Evolutionary conservation across 2,329 filamentous ascomycete genomes (phyloP).

Genomic region (Cladosporium austrohemisphaericum): DNA sequence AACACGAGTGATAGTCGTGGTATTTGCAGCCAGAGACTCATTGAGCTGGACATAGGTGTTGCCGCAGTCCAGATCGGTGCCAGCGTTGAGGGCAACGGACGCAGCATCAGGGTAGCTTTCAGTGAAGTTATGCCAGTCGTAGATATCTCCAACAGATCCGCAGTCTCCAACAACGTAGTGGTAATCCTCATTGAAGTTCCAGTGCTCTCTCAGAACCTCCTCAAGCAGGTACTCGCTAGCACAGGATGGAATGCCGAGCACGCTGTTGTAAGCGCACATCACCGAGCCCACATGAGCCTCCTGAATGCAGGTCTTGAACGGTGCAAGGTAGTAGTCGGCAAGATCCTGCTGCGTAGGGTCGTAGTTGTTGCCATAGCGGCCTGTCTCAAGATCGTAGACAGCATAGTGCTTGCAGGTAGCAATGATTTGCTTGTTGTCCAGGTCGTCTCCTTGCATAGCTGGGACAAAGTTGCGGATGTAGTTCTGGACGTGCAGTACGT

Average conservation of each 20-base stretch:
- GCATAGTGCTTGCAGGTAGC: conserved; percentile 35
- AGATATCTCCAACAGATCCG: conserved; percentile 58
- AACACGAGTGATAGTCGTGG: conserved; percentile 43
- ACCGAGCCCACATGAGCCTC: conserved; percentile 39
- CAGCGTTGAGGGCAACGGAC: conserved; percentile 47
- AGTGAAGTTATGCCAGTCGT: conserved; percentile 40
- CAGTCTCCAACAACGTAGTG: conserved; percentile 63
- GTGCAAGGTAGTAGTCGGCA: conserved; percentile 62
- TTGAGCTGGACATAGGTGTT: conserved; percentile 43
- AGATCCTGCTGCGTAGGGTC: conserved; percentile 55
- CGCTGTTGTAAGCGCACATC: conserved; percentile 59
- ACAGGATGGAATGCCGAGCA: conserved; percentile 59
- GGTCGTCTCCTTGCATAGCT: conserved; percentile 28
- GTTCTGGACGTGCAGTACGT: conserved; percentile 17
- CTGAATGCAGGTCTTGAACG: conserved; percentile 52
- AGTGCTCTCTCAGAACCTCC: conserved; percentile 58
- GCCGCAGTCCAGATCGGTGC: conserved; percentile 53
- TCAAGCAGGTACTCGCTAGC: conserved; percentile 58
- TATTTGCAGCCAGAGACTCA: conserved; percentile 37
- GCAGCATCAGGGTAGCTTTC: conserved; percentile 42
- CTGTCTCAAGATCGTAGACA: conserved; percentile 32
- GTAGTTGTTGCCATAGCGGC: conserved; percentile 48
- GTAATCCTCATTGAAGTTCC: conserved; percentile 54
- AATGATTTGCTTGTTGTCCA: conserved; percentile 34
- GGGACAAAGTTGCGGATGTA: conserved; percentile 29